Evolutionary conservation across 352 stramenopile genomes (phyloP).

Genomic region (Phytophthora fragariaefolia): DNA sequence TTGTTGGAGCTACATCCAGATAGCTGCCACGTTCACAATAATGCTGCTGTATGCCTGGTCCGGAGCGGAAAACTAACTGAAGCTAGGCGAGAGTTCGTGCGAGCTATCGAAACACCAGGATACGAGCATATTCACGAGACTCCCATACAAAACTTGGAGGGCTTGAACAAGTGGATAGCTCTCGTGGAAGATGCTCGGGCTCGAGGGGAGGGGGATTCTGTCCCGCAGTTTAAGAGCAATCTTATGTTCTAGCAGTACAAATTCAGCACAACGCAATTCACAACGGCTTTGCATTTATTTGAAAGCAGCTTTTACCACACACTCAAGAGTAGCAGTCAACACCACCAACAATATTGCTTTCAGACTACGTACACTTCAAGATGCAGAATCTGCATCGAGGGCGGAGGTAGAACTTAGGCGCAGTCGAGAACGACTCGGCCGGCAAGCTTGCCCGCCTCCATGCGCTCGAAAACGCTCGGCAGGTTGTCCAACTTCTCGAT

Average conservation of each 20-base stretch:
- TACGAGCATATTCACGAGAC: background rate
- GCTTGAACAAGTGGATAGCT: conserved; percentile 14
- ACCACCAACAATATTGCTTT: background rate
- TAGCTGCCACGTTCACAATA: conserved; percentile 41
- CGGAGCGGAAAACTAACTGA: conserved; percentile 11
- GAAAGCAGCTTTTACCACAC: background rate
- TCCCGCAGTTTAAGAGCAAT: conserved; percentile 11
- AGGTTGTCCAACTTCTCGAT: conserved; percentile 47
- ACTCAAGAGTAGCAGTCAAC: background rate
- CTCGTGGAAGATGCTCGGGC: conserved; percentile 10
- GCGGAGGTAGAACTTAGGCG: conserved; percentile 35
- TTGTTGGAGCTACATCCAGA: conserved; percentile 22
- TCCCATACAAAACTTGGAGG: conserved; percentile 22
- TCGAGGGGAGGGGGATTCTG: conserved; percentile 14
- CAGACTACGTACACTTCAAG: too few relatives aligned
- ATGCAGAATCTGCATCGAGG: background rate
- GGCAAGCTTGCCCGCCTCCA: conserved; percentile 46
- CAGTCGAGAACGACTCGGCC: conserved; percentile 60
- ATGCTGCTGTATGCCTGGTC: conserved; percentile 37
- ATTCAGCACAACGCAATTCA: background rate
- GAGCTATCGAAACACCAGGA: conserved; percentile 23
- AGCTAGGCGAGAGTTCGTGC: conserved; percentile 30
- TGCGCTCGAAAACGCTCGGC: conserved; percentile 51
- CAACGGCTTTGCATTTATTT: too few relatives aligned
- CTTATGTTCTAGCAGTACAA: conserved; percentile 26